A percentile compares a stretch with the other conserved stretches of the same genome.
Conservation (phyloP, 768 basidiomycete genomes). For the Lactarius hatsudake region DNA sequence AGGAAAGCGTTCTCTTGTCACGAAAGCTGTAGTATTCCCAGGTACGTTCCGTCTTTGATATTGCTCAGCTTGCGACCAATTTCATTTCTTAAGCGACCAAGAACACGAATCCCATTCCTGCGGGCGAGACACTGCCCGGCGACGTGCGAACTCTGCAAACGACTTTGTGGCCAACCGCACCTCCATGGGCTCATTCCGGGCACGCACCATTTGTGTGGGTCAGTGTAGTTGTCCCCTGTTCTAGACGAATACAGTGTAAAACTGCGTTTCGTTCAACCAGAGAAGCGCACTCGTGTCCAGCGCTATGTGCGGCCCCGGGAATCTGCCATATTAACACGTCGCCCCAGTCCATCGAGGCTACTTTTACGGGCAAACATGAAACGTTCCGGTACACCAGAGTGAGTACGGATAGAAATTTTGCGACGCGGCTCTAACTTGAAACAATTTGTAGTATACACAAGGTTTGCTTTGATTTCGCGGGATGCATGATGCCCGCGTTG, state of each 20-base stretch:
- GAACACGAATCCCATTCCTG: slow-evolving; percentile 49
- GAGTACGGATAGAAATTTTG: not conserved
- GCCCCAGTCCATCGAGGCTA: slow-evolving; percentile 59
- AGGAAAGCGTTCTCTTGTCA: slow-evolving; percentile 21
- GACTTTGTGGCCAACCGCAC: slow-evolving; percentile 49
- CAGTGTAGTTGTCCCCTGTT: slow-evolving; percentile 12
- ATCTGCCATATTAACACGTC: slow-evolving; percentile 58
- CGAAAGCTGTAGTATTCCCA: slow-evolving; percentile 15
- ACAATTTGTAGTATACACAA: slow-evolving; percentile 47
- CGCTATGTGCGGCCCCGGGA: slow-evolving; percentile 44
- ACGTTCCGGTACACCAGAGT: slow-evolving; percentile 68
- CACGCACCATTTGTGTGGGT: slow-evolving; percentile 59
- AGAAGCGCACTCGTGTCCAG: slow-evolving; percentile 49
- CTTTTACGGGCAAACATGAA: slow-evolving; percentile 57
- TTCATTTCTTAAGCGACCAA: slow-evolving; percentile 38
- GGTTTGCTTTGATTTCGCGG: slow-evolving; percentile 34
- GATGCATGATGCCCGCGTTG: not conserved
- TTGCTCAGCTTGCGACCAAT: not conserved
- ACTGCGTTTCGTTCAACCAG: slow-evolving; percentile 32
- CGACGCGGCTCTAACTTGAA: not conserved
- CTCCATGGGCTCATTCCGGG: slow-evolving; percentile 46
- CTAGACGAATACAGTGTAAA: not conserved
- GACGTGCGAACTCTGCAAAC: slow-evolving; percentile 52
- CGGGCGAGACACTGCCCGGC: slow-evolving; percentile 53
- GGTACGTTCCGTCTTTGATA: not conserved